phyloP scores from a whole-genome alignment of 1,139 yeast genomes.

The Pichia sp. region DNA sequence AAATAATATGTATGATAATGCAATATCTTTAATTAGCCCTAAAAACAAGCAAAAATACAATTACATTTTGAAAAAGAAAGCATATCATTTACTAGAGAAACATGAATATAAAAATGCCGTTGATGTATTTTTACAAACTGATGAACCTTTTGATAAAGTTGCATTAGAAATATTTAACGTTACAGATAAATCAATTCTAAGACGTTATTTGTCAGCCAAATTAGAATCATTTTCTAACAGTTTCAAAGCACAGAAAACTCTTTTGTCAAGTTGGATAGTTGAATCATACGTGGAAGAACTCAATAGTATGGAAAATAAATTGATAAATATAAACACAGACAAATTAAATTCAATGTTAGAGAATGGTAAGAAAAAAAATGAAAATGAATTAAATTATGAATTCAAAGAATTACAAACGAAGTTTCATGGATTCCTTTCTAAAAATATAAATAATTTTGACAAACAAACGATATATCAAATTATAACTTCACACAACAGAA shows the following conservation, averaged over 20 bases:
- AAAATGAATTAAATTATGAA: slow-evolving; percentile 8
- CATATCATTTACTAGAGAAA: slow-evolving; percentile 43
- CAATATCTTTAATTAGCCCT: slow-evolving; percentile 36
- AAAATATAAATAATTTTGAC: slow-evolving; percentile 49
- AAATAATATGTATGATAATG: slow-evolving; percentile 60
- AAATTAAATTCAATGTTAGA: slow-evolving; percentile 2
- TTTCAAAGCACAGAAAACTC: slow-evolving; percentile 47
- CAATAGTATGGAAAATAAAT: slow-evolving; percentile 40
- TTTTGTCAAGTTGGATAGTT: slow-evolving; percentile 79
- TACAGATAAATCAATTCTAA: slow-evolving; percentile 39
- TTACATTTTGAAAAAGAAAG: slow-evolving; percentile 56
- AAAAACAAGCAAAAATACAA: slow-evolving; percentile 42
- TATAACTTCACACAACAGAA: slow-evolving; percentile 58
- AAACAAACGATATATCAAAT: slow-evolving; percentile 66
- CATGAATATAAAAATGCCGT: slow-evolving; percentile 49
- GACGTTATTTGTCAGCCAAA: slow-evolving; percentile 53
- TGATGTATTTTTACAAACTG: slow-evolving; percentile 51
- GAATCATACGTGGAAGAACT: slow-evolving; percentile 54
- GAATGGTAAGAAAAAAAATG: slow-evolving; percentile 16
- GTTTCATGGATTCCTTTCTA: slow-evolving; percentile 48
- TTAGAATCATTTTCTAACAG: slow-evolving; percentile 35
- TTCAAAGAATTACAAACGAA: slow-evolving; percentile 29
- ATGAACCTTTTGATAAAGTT: slow-evolving; percentile 66
- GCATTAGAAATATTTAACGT: slow-evolving; percentile 56
- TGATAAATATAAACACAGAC: slow-evolving; percentile 3